Conservation (phyloP, 306 rosid species). For the Dalbergia oliveri region DNA sequence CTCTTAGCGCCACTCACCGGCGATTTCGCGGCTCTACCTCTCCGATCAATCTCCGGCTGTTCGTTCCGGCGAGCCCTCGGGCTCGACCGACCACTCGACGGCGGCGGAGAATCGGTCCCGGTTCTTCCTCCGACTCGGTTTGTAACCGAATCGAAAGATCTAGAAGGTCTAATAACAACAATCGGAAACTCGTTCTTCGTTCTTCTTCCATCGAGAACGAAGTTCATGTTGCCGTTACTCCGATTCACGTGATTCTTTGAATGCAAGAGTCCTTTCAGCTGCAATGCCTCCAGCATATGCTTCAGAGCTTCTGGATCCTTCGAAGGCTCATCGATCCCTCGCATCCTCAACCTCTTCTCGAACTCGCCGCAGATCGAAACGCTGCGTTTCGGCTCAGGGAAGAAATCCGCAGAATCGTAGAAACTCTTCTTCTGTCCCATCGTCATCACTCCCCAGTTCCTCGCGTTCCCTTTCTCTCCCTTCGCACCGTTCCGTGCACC, state of each 20-base stretch:
- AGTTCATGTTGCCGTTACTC: background rate
- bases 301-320: slow-evolving; percentile 79
- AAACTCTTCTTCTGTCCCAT: slow-evolving; percentile 78
- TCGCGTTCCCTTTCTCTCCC: background rate
- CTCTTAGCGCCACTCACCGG: slow-evolving; percentile 8
- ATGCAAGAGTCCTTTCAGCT: slow-evolving; percentile 90
- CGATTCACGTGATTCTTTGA: slow-evolving; percentile 37
- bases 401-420: slow-evolving; percentile 83
- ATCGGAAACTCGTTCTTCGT: slow-evolving; percentile 63
- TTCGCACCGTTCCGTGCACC: background rate
- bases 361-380: slow-evolving; percentile 67
- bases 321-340: slow-evolving; percentile 80
- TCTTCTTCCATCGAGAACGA: background rate
- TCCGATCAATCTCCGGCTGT: slow-evolving; percentile 47
- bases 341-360: slow-evolving; percentile 75
- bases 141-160: slow-evolving; percentile 43
- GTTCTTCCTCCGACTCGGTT: slow-evolving; percentile 49
- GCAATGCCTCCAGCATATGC: slow-evolving; percentile 84
- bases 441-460: slow-evolving; percentile 53
- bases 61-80: slow-evolving; percentile 53
- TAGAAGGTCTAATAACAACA: slow-evolving; percentile 69
- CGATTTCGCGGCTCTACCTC: background rate
- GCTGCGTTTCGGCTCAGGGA: slow-evolving; percentile 80
- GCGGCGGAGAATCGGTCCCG: slow-evolving; percentile 64
- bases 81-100: slow-evolving; percentile 53